Percentiles rank a stretch among this genome's conserved stretches.
These are phyloP conservation scores for Pyrus betulifolia DNA, from an alignment of 306 rosid species.

Conservation along the genomic window DNA sequence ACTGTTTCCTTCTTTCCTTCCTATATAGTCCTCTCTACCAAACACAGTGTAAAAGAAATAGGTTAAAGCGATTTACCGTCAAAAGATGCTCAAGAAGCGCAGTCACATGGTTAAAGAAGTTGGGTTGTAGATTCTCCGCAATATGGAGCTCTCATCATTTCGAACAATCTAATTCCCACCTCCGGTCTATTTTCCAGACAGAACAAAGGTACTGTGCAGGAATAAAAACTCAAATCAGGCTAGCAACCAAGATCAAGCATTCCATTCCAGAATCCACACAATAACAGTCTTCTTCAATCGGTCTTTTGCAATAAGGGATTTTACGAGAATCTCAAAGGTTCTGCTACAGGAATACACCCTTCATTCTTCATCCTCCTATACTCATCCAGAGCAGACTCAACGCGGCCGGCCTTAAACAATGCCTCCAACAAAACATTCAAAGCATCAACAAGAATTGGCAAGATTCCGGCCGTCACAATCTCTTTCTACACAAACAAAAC, in stretches of 20 bases:
- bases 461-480: conserved; percentile 62
- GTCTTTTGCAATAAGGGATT: conserved; percentile 36
- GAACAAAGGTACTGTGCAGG: conserved; percentile 49
- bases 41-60: neutral
- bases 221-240: conserved; percentile 60
- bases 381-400: conserved; percentile 66
- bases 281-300: conserved; percentile 27
- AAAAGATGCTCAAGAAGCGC: too few relatives aligned
- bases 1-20: neutral
- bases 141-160: too few relatives aligned
- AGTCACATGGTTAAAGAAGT: neutral
- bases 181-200: conserved; percentile 36
- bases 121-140: neutral
- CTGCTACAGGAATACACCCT: conserved; percentile 61
- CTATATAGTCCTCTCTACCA: too few relatives aligned
- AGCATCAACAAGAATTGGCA: conserved; percentile 48
- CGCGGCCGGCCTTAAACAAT: conserved; percentile 26
- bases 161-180: neutral
- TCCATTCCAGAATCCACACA: conserved; percentile 24
- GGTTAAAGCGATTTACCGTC: too few relatives aligned
- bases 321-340: conserved; percentile 59
- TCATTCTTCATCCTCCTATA: conserved; percentile 63
- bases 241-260: conserved; percentile 33
- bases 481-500: conserved; percentile 71
- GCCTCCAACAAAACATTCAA: conserved; percentile 67